Evolutionary conservation across 192 early-diverging fungal genomes (phyloP).

Genomic region (Jimgerdemannia flammicorona): DNA sequence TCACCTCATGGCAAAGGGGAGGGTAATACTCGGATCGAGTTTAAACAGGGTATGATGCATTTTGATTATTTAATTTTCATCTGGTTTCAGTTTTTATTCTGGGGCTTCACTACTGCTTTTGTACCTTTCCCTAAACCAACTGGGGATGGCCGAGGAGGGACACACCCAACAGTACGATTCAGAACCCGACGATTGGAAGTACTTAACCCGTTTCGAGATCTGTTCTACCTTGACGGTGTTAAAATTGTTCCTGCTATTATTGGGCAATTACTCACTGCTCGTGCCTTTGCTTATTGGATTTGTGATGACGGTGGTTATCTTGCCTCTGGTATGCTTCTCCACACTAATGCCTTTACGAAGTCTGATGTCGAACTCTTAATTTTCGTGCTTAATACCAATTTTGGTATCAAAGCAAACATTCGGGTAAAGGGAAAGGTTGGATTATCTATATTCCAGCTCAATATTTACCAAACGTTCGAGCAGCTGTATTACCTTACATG

Average conservation of each 20-base stretch:
- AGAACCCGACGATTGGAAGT: background rate
- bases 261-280: conserved; percentile 2
- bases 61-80: conserved; percentile 7
- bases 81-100: background rate
- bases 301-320: conserved; percentile 26
- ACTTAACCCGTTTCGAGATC: background rate
- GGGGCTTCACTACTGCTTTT: background rate
- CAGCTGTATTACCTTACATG: conserved; percentile 29
- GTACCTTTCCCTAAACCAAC: background rate
- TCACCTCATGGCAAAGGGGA: no score
- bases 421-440: conserved; percentile 4
- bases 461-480: conserved; percentile 22
- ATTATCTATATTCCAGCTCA: conserved; percentile 29
- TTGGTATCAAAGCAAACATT: conserved; percentile 1
- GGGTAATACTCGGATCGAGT: background rate
- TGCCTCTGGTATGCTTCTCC: conserved; percentile 25
- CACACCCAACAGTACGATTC: background rate
- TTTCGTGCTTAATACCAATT: conserved; percentile 4
- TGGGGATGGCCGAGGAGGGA: background rate
- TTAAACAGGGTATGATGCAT: conserved; percentile 1
- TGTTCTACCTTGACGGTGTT: conserved; percentile 2
- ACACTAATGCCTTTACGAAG: conserved; percentile 34
- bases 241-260: conserved; percentile 1
- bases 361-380: conserved; percentile 32
- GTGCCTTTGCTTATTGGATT: conserved; percentile 23